Conservation (phyloP, 2,329 filamentous ascomycete genomes). For the Coniochaeta sp. region DNA sequence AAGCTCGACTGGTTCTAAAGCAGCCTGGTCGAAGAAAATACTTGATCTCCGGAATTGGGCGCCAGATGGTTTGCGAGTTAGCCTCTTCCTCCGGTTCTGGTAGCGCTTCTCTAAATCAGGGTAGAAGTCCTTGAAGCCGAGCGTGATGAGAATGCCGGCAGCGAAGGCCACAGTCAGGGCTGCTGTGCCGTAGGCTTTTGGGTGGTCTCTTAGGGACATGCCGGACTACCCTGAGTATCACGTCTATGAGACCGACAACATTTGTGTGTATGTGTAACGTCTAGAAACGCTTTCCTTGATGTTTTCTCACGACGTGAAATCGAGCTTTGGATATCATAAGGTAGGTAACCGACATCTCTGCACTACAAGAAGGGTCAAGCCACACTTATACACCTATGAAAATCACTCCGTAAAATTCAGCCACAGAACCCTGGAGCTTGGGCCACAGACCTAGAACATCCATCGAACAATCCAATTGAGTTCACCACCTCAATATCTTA, state of each 20-base stretch:
- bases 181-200: constrained; percentile 54
- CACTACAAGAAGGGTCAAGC: background rate
- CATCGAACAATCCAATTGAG: background rate
- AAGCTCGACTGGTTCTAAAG: constrained; percentile 35
- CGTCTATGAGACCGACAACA: background rate
- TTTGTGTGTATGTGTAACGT: background rate
- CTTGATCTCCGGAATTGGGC: constrained; percentile 29
- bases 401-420: too few relatives aligned
- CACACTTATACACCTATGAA: background rate
- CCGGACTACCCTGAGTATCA: background rate
- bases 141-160: constrained; percentile 66
- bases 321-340: background rate
- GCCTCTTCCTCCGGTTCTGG: constrained; percentile 33
- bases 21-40: constrained; percentile 29
- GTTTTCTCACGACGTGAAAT: background rate
- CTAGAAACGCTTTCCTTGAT: background rate
- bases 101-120: constrained; percentile 63
- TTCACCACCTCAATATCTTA: background rate
- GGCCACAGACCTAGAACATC: background rate
- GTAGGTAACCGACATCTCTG: background rate
- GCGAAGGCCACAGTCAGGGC: constrained; percentile 66
- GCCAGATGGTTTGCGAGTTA: constrained; percentile 12
- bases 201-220: constrained; percentile 56
- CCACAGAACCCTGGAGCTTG: background rate
- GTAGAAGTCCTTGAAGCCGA: constrained; percentile 75